Evolutionary conservation across 1,284 basidiomycete genomes (phyloP).

Genomic region (Mycosarcoma maydis): DNA sequence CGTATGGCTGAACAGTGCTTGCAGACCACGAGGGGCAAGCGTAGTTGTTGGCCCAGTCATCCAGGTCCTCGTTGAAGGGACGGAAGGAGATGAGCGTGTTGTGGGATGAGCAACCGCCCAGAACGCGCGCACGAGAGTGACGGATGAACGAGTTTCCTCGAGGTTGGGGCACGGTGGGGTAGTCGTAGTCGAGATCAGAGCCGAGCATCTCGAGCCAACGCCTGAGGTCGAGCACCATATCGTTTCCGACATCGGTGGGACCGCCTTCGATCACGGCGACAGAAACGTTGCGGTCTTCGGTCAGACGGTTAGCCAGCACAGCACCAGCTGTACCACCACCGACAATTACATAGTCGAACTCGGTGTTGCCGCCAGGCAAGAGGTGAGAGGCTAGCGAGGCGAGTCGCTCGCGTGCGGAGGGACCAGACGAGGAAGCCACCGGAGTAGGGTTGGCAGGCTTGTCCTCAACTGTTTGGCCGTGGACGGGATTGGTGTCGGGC

Average conservation of each 20-base stretch:
- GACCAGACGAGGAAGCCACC: slow-evolving; percentile 18
- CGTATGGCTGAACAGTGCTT: slow-evolving; percentile 63
- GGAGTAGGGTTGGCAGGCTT: slow-evolving; percentile 25
- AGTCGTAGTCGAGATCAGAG: slow-evolving; percentile 66
- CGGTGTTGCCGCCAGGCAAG: slow-evolving; percentile 51
- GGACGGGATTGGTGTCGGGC: slow-evolving; percentile 51
- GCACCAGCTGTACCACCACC: slow-evolving; percentile 67
- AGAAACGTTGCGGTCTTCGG: slow-evolving; percentile 62
- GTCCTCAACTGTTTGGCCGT: slow-evolving; percentile 52
- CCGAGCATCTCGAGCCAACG: slow-evolving; percentile 67
- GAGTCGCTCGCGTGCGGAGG: slow-evolving; percentile 53
- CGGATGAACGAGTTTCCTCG: slow-evolving; percentile 67
- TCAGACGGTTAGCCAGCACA: slow-evolving; percentile 66
- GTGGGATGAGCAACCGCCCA: slow-evolving; percentile 67
- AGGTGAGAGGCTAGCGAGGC: slow-evolving; percentile 61
- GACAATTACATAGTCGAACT: slow-evolving; percentile 67
- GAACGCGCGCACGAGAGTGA: slow-evolving; percentile 66
- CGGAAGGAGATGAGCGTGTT: slow-evolving; percentile 68
- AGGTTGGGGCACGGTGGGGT: slow-evolving; percentile 65
- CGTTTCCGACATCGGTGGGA: slow-evolving; percentile 61
- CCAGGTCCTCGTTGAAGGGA: slow-evolving; percentile 67
- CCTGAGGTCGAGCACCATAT: slow-evolving; percentile 64
- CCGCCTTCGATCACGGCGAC: slow-evolving; percentile 68
- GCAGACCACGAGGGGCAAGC: slow-evolving; percentile 63
- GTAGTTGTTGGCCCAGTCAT: slow-evolving; percentile 64